A percentile compares a stretch with the other conserved stretches of the same genome.
Conservation (phyloP, 2,329 filamentous ascomycete species). For the Scedosporium boydii region DNA sequence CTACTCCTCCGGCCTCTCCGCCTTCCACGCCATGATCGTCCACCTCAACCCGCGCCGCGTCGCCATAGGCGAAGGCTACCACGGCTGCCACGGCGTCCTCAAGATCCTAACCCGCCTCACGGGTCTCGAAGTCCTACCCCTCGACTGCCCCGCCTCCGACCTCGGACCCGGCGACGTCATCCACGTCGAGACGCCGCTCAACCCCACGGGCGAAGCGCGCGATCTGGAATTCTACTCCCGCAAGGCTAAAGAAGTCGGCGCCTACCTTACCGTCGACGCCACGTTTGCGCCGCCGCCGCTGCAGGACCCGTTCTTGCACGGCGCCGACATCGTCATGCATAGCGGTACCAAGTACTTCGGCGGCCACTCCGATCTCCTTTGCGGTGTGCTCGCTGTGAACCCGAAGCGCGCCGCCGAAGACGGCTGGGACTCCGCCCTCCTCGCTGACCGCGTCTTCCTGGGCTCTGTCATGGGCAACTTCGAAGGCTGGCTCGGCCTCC, state of each 20-base stretch:
- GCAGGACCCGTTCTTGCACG: conserved; percentile 72
- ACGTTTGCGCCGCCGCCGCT: conserved; percentile 90
- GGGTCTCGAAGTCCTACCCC: conserved; percentile 60
- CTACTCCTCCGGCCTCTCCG: conserved; percentile 77
- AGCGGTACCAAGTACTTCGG: conserved; percentile 93
- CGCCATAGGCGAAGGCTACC: conserved; percentile 78
- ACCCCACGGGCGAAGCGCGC: conserved; percentile 76
- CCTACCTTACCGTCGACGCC: conserved; percentile 73
- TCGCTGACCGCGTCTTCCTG: conserved; percentile 62
- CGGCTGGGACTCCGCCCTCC: conserved; percentile 52
- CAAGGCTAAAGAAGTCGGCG: conserved; percentile 62
- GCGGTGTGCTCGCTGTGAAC: conserved; percentile 66
- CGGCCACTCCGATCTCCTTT: conserved; percentile 88
- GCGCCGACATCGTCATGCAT: conserved; percentile 85
- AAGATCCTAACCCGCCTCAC: conserved; percentile 64
- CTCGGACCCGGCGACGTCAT: conserved; percentile 73
- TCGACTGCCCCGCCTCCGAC: conserved; percentile 57
- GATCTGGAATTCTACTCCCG: conserved; percentile 63
- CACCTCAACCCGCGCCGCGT: conserved; percentile 74
- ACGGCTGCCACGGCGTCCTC: conserved; percentile 86
- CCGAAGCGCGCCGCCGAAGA: conserved; percentile 31
- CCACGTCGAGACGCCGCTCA: conserved; percentile 88
- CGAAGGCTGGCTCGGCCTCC: conserved; percentile 85
- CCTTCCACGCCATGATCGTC: conserved; percentile 83
- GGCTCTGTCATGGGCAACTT: conserved; percentile 81